phyloP scores from a whole-genome alignment of 805 yeast species.

The Candida sphagnicola region DNA sequence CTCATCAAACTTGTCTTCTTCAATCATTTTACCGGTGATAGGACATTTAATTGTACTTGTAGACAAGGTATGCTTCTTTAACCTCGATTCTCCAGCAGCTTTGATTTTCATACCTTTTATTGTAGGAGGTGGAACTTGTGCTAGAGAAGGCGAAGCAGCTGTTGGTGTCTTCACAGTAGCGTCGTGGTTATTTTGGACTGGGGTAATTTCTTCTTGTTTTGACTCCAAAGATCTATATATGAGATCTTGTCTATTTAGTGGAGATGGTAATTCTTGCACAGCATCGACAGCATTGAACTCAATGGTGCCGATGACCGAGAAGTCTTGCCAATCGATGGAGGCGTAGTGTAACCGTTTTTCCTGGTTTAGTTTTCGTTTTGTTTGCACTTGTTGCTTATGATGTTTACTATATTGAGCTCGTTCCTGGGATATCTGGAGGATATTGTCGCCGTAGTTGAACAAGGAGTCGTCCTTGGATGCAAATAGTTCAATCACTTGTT shows the following conservation, averaged over 20 bases:
- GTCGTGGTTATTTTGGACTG: constrained; percentile 12
- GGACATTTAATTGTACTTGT: constrained; percentile 58
- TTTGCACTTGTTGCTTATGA: constrained; percentile 22
- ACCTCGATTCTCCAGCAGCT: constrained; percentile 69
- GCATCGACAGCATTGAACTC: constrained; percentile 60
- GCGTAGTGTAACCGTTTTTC: constrained; percentile 51
- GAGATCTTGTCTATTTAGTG: constrained; percentile 55
- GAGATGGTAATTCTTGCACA: constrained; percentile 50
- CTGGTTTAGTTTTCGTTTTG: constrained; percentile 19
- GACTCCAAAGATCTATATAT: constrained; percentile 59
- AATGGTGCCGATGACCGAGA: constrained; percentile 64
- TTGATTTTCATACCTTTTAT: constrained; percentile 58
- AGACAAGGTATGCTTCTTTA: constrained; percentile 17
- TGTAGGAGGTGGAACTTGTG: constrained; percentile 14
- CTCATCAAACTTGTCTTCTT: constrained; percentile 64
- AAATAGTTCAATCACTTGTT: constrained; percentile 14
- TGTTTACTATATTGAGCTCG: constrained; percentile 54
- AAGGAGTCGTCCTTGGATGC: constrained; percentile 9
- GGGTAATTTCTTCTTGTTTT: constrained; percentile 31
- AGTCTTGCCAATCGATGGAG: constrained; percentile 85
- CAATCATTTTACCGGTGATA: constrained; percentile 65
- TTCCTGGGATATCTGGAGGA: constrained; percentile 45
- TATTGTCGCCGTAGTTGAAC: constrained; percentile 16
- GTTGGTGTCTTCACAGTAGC: constrained; percentile 8
- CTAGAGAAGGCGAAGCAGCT: not conserved